Evolutionary conservation across 495 filamentous ascomycete genomes (phyloP), one percentile per base, ranked within the genome.

Genomic region (Podospora australis): DNA sequence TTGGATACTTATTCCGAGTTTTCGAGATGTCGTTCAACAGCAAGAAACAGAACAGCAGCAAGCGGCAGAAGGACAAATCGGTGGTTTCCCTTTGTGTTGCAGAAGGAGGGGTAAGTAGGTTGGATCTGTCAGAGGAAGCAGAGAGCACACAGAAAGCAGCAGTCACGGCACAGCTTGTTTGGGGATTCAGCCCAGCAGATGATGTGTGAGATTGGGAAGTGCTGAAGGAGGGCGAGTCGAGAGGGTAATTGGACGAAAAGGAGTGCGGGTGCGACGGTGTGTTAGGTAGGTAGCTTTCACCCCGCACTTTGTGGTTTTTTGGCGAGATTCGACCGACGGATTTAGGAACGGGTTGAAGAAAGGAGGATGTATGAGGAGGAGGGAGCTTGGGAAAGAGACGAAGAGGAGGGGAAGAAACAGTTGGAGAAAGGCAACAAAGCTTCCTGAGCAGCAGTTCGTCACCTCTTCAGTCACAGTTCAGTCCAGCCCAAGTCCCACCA

Each of bases 211-310:
- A n/a, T n/a, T n/a, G 32, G 32, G 19, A 16, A 17, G 32, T 17
- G 19, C n/a, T 36, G 19, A 36, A 36, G 32, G 32, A 36, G 32
- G 32, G 32, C n/a, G 32, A 36, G 19, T n/a, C 14, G n/a, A 51
- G 30, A 44, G 58, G 46, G 38, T 65, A 62, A 65, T 65, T 65
- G 62, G 62, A 42, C 46, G n/a, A n/a, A 45, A 21, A 47, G n/a
- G 10, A 44, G 43, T 39, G 14, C 43, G 30, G 48, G 42, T 40
- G 49, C 38, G 13, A 56, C 55, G 43, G 44, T 53, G 46, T 42
- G 35, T 11, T n/a, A n/a, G n/a, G n/a, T n/a, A n/a, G n/a, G 20
- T 11, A 46, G 34, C 36, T 49, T 30, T 53, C 48, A 55, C 62
- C 62, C 62, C 62, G 62, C 62, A 65, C 62, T 60, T 58, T 48